phyloP scores from a whole-genome alignment of 2,329 filamentous ascomycete species.

The Apiospora phragmitis region DNA sequence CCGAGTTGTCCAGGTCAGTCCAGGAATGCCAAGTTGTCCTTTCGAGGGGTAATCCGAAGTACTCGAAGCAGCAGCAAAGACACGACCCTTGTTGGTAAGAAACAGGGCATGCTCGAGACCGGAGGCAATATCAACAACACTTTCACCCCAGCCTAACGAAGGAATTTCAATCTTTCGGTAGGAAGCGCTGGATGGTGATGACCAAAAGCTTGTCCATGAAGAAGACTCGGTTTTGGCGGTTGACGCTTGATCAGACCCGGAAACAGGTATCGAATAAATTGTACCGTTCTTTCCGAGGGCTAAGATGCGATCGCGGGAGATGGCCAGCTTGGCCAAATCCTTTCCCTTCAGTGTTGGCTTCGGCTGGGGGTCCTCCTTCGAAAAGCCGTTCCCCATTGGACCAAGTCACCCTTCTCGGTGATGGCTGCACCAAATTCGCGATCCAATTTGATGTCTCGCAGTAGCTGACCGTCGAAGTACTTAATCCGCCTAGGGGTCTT shows the following conservation, averaged over 20 bases:
- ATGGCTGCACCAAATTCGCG: conserved; percentile 82
- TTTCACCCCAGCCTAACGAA: conserved; percentile 68
- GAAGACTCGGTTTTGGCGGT: conserved; percentile 64
- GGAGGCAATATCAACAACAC: conserved; percentile 70
- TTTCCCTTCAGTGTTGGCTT: conserved; percentile 77
- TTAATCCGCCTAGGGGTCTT: conserved; percentile 77
- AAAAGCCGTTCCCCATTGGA: conserved; percentile 88
- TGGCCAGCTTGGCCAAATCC: conserved; percentile 71
- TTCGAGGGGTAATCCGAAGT: conserved; percentile 74
- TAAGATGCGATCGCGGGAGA: conserved; percentile 82
- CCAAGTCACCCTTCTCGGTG: conserved; percentile 80
- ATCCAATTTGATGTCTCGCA: conserved; percentile 86
- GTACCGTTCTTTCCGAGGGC: conserved; percentile 72
- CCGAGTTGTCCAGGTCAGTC: conserved; percentile 75
- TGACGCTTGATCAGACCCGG: conserved; percentile 67
- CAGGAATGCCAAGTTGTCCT: conserved; percentile 86
- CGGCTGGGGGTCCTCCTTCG: conserved; percentile 62
- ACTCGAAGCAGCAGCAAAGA: conserved; percentile 86
- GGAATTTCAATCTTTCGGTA: conserved; percentile 72
- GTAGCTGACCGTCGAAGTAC: conserved; percentile 80
- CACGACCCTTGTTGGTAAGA: conserved; percentile 78
- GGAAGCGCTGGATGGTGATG: conserved; percentile 51
- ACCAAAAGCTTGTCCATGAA: conserved; percentile 77
- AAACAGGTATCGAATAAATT: conserved; percentile 83
- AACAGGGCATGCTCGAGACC: conserved; percentile 87